Evolutionary conservation across 2,329 filamentous ascomycete species (phyloP), one percentile per base, ranked within the genome.

Genomic region (Pseudocercospora eumusae): DNA sequence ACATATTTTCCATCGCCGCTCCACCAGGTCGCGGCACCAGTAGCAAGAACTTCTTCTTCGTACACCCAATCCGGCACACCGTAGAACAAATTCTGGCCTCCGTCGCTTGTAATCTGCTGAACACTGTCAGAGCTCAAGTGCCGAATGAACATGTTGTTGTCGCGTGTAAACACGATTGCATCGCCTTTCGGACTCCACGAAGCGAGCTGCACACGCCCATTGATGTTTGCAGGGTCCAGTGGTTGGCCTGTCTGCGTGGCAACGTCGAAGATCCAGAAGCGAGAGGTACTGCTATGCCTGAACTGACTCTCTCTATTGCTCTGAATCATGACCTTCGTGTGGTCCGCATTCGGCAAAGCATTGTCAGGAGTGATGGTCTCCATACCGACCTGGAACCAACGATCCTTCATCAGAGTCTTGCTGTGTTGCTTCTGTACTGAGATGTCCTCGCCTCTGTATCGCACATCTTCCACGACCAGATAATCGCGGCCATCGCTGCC

Each of bases 11-110:
- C 95, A 74, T 96, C 91, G 36, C 88, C 84, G 33, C 92, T 93
- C 93, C 93, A 99, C 95, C 96, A 99, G 0, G 93, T 96, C 4
- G 91, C 93, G 64, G 86, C 91, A 69, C 91, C 90, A 1, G 85
- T 88, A 13, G 81, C 76, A 65, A 98, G 91, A 2, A 96, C 91
- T 75, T 96, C 92, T 70, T 89, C 87, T 73, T 96, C 91, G 71
- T 96, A 96, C 0, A 98, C 95, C 95, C 95, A 99, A 75, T 99
- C 96, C 0, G 95, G 95, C 20, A 97, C 86, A 18, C 95, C 95
- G 71, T 99, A 97, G 77, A 99, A 99, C 63, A 95, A 86, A 69
- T 98, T 87, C 0, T 87, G 81, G 0, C 93, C 91, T 11, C 96
- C 95, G 73, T 99, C 93, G 58, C 82, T 86, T 1, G 95, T 98